Conservation (phyloP, 345 rosid species). For the Stellera chamaejasme region DNA sequence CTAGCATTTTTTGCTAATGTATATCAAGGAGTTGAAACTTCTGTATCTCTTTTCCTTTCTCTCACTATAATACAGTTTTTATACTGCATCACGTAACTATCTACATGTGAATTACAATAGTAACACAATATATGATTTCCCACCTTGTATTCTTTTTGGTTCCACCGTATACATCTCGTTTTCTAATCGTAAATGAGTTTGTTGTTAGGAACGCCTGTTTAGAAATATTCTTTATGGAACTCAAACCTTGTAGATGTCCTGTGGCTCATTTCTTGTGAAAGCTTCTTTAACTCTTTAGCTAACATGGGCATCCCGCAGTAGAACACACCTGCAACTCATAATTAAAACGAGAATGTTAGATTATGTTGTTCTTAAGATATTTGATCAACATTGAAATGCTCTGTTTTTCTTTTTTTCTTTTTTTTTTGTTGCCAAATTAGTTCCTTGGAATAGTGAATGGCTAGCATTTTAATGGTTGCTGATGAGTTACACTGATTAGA, state of each 20-base stretch:
- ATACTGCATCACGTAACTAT: constrained; percentile 1
- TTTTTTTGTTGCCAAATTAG: neutral
- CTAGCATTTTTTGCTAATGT: no score
- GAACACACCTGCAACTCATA: constrained; percentile 67
- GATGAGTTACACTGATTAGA: no score
- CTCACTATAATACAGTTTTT: neutral
- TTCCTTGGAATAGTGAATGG: no score
- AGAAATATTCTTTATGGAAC: constrained; percentile 93
- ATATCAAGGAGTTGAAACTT: no score
- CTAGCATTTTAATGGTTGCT: no score
- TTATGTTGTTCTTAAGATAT: neutral
- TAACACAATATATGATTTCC: neutral
- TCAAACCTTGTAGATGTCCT: constrained; percentile 75
- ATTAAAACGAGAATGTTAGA: neutral
- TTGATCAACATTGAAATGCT: neutral
- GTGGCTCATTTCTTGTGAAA: constrained; percentile 58
- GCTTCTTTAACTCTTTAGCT: constrained; percentile 80
- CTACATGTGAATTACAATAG: constrained; percentile 11
- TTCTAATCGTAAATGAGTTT: no score
- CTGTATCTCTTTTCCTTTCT: no score
- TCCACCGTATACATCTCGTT: no score
- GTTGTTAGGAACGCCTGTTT: neutral
- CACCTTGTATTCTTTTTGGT: no score
- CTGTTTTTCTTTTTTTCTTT: neutral
- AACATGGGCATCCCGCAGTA: constrained; percentile 82